These are phyloP conservation scores for Ligustrum vulgare DNA, from an alignment of 257 asterid species.

Conservation along the genomic window DNA sequence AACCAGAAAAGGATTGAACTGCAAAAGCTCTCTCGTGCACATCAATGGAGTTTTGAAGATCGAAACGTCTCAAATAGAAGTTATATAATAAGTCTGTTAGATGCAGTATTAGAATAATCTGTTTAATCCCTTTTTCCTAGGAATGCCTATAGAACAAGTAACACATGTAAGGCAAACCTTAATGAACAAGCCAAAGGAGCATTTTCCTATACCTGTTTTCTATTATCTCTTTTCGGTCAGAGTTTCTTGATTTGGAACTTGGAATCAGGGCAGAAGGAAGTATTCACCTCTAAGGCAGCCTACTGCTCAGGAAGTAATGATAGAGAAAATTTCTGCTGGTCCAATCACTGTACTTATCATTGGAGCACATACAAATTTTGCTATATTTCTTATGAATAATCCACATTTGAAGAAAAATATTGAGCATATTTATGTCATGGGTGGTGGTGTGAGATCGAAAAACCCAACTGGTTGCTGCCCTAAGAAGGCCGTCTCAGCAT, in stretches of 20 bases:
- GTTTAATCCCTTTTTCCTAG: not conserved
- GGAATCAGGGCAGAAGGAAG: constrained; percentile 61
- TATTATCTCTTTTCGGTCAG: not conserved
- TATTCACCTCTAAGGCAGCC: constrained; percentile 76
- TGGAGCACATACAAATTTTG: constrained; percentile 69
- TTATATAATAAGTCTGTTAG: not conserved
- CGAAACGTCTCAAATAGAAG: not conserved
- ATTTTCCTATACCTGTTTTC: not conserved
- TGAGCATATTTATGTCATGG: constrained; percentile 76
- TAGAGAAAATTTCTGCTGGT: constrained; percentile 63
- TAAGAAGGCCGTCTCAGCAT: constrained; percentile 42
- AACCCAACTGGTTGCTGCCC: constrained; percentile 84
- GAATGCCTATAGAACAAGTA: not conserved
- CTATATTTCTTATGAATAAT: constrained; percentile 64
- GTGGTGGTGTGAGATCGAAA: constrained; percentile 71
- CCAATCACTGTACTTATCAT: constrained; percentile 58
- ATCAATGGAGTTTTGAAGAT: not conserved
- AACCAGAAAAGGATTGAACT: too few species aligned
- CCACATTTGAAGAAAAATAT: constrained; percentile 72
- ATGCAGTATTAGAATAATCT: not conserved
- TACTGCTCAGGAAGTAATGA: constrained; percentile 74
- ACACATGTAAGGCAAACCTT: not conserved
- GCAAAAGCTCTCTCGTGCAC: not conserved
- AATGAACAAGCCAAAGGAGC: not conserved
- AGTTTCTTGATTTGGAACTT: constrained; percentile 9